A percentile compares a stretch with the other conserved stretches of the same genome.
Conservation (phyloP, 768 basidiomycete species). For the Coprinopsis sp. region DNA sequence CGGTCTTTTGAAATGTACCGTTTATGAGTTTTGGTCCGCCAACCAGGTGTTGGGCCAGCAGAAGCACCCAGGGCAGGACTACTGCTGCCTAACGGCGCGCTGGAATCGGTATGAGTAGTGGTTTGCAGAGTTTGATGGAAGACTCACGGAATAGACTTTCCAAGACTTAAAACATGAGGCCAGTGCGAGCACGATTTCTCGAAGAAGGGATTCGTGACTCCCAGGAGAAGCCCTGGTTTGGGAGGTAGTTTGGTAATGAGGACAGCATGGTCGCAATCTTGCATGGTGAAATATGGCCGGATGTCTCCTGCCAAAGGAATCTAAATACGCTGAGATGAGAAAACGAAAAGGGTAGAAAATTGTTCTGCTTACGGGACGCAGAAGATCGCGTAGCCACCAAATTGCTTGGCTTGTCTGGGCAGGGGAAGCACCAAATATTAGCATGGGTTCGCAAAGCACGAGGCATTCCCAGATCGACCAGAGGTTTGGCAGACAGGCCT, state of each 20-base stretch:
- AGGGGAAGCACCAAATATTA: slow-evolving; percentile 78
- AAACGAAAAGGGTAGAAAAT: too few species aligned
- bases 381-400: slow-evolving; percentile 87
- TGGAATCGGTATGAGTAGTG: background rate
- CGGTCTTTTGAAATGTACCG: slow-evolving; percentile 85
- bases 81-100: slow-evolving; percentile 15
- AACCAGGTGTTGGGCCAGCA: slow-evolving; percentile 62
- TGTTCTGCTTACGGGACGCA: slow-evolving; percentile 73
- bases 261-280: slow-evolving; percentile 75
- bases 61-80: slow-evolving; percentile 24
- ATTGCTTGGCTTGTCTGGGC: slow-evolving; percentile 81
- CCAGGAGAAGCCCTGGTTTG: slow-evolving; percentile 68
- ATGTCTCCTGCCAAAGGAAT: slow-evolving; percentile 82
- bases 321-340: too few species aligned
- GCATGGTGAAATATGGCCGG: slow-evolving; percentile 94
- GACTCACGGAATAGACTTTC: slow-evolving; percentile 43
- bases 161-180: slow-evolving; percentile 78
- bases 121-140: background rate
- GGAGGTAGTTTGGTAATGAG: slow-evolving; percentile 84
- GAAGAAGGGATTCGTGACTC: slow-evolving; percentile 88
- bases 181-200: slow-evolving; percentile 76
- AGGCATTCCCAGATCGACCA: slow-evolving; percentile 95
- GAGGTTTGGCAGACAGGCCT: slow-evolving; percentile 58
- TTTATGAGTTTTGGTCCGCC: slow-evolving; percentile 76
- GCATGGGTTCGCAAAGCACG: slow-evolving; percentile 82